phyloP scores from a whole-genome alignment of 78 protist species.

The Neovahlkampfia damariscottae region DNA sequence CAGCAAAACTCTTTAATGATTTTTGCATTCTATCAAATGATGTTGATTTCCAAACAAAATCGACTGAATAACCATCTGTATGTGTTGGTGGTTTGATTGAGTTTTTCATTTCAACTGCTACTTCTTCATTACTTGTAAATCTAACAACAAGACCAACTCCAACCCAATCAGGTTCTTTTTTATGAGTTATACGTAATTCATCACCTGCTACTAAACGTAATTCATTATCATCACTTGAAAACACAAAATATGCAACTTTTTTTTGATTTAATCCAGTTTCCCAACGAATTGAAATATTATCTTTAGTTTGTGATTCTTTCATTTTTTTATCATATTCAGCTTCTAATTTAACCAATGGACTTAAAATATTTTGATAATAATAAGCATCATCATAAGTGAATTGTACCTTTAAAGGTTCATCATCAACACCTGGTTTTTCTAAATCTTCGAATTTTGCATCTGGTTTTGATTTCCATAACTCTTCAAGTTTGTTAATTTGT shows the following conservation, averaged over 20 bases:
- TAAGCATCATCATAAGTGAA: conserved; percentile 70
- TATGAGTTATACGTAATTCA: conserved; percentile 50
- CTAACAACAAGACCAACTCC: conserved; percentile 55
- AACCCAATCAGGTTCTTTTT: conserved; percentile 75
- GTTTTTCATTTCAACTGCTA: conserved; percentile 61
- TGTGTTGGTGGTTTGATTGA: conserved; percentile 30
- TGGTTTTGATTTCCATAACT: conserved; percentile 79
- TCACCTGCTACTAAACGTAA: neutral
- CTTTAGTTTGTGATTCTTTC: conserved; percentile 61
- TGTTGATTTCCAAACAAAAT: conserved; percentile 89
- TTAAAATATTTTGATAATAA: conserved; percentile 74
- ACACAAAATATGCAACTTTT: conserved; percentile 61
- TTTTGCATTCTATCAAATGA: conserved; percentile 77
- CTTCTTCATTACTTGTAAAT: conserved; percentile 40
- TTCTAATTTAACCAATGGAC: conserved; percentile 83
- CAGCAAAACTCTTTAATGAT: conserved; percentile 83
- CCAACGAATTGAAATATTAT: conserved; percentile 70
- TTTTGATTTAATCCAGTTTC: conserved; percentile 58
- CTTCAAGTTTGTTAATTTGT: conserved; percentile 76
- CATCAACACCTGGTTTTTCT: conserved; percentile 34
- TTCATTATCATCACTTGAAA: conserved; percentile 48
- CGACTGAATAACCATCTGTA: conserved; percentile 49
- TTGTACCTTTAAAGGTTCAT: conserved; percentile 30
- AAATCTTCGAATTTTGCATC: conserved; percentile 37
- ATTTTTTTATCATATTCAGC: conserved; percentile 67